Conservation (phyloP, 2,329 filamentous ascomycete genomes). For the Waltergamsia citrina region DNA sequence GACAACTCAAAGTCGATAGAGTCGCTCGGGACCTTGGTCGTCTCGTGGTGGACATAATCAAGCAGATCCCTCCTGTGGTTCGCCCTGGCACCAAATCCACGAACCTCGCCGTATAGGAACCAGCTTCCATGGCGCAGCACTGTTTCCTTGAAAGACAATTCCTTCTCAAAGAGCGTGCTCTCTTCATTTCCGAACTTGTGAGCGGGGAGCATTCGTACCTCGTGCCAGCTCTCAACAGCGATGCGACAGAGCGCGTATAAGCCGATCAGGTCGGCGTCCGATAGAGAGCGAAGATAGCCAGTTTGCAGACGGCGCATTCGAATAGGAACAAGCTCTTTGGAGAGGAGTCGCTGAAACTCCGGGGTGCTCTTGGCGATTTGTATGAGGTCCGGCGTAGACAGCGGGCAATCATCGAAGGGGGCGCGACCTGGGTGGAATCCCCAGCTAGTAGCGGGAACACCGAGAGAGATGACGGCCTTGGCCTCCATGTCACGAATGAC, state of each 20-base stretch:
- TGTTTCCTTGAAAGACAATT: background rate
- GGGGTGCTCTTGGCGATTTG: background rate
- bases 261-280: background rate
- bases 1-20: too few relatives aligned
- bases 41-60: background rate
- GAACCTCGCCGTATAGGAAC: background rate
- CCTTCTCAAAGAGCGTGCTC: background rate
- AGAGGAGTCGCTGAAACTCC: background rate
- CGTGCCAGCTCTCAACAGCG: background rate
- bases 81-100: background rate
- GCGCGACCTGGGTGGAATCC: too few relatives aligned
- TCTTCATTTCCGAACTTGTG: too few relatives aligned
- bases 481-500: constrained; percentile 1
- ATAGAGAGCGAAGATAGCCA: background rate
- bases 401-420: too few relatives aligned
- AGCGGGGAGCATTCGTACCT: background rate
- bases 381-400: too few relatives aligned
- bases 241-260: background rate
- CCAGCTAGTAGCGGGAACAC: background rate
- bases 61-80: background rate
- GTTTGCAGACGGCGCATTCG: background rate
- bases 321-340: background rate
- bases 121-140: background rate
- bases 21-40: too few relatives aligned
- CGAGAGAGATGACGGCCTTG: background rate